Evolutionary conservation across 1,284 basidiomycete species (phyloP), one percentile per base, ranked within the genome.

Genomic region (Phellopilus nigrolimitatus): DNA sequence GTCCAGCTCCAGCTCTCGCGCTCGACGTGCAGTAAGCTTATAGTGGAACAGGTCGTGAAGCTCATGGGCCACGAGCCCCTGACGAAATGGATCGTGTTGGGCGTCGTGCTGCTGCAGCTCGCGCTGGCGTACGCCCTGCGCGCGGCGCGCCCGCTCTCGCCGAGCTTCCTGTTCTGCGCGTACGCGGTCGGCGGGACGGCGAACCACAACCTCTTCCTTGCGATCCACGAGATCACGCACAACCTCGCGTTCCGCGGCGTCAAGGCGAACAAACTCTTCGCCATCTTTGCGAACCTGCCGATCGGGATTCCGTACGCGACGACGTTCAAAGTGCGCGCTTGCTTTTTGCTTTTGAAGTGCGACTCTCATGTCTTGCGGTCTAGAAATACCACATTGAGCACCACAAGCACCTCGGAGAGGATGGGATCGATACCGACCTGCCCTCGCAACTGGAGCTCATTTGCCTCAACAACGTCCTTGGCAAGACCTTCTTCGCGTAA

Each of bases 161-260:
- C 78, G 49, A 65, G 73, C 37, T 95, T 97, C 67, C 64, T 97
- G 41, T 59, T 88, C 30, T 74, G 76, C 7, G 92, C 95, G 0
- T 99, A 98, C 66, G 74, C 73, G 6, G 76, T 99, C 48, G 95
- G 95, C 3, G 97, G 92, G 3, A 97, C 95, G 0, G 87, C 89
- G 13, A 99, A 98, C 70, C 95, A 99, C 66, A 98, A 99, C 68
- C 79, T 94, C 24, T 99, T 99, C 69, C 78, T 99, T 33, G 93
- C 95, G 21, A 97, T 99, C 52, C 95, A 99, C 66, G 95, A 99
- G 65, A 98, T 99, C 59, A 97, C 95, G 1, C 95, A 99, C 69
- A 98, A 98, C 65, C 78, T 99, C 30, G 95, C 93, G 2, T 99
- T 98, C 73, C 81, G 79, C 58, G 77, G 87, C 24, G 82, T 98